Evolutionary conservation across 352 stramenopile genomes (phyloP).

Genomic region (Globisporangium nagaii): DNA sequence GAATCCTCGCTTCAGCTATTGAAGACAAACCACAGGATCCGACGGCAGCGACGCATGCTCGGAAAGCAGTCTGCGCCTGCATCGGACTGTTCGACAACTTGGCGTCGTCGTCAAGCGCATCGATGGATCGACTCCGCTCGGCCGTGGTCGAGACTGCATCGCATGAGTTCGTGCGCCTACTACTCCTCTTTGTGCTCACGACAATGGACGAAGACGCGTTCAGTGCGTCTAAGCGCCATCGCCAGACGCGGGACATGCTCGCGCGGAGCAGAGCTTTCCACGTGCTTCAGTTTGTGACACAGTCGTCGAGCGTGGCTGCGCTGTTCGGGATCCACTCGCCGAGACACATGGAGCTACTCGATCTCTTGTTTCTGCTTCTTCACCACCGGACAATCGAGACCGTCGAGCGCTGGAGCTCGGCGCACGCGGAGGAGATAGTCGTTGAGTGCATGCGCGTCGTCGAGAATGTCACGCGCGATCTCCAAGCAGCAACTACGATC

Average conservation of each 20-base stretch:
- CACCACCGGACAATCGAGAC: background rate
- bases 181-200: background rate
- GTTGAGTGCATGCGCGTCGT: background rate
- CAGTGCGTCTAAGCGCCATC: background rate
- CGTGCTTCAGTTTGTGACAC: background rate
- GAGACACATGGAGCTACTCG: background rate
- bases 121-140: background rate
- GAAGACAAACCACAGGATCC: background rate
- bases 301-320: background rate
- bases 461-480: background rate
- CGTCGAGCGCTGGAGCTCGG: background rate
- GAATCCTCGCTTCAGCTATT: background rate
- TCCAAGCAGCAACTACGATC: background rate
- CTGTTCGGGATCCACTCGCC: background rate
- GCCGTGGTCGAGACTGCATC: background rate
- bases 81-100: background rate
- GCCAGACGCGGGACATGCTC: background rate
- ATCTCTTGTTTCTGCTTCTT: background rate
- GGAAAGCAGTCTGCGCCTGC: background rate
- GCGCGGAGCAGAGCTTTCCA: background rate
- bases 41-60: background rate
- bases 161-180: background rate
- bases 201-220: background rate
- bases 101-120: background rate
- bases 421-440: background rate